Evolutionary conservation across 2,329 filamentous ascomycete species (phyloP), one percentile per base, ranked within the genome.

Genomic region (Colletotrichum costaricense): DNA sequence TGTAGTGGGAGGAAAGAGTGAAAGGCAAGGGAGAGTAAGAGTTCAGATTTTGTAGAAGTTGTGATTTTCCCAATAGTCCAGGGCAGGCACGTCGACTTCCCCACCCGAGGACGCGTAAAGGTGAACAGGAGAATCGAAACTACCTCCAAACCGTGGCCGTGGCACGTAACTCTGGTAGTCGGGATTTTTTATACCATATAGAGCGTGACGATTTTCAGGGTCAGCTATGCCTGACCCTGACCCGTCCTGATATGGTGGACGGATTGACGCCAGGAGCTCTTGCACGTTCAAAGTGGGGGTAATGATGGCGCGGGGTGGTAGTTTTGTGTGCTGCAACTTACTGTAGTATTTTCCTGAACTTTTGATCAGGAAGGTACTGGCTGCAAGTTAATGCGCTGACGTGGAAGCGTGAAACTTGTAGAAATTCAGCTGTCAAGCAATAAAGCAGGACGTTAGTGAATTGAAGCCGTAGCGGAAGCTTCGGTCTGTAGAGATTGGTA

Each of bases 301-400:
- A 28, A 6, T 46, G 28, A 7, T 16, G 9, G 26, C 28, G 22
- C 19, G 28, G 33, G 38, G 46, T 42, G 58, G 42, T 49, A 54
- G 57, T 52, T 63, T 72, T 70, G 28, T 62, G 24, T 24, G 24
- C 35, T 58, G 42, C n/a, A 60, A 60, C 60, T 73, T 71, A 73
- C 71, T 60, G 57, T 38, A 24, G 35, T 5, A 52, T 66, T 71
- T 69, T 63, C 56, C 56, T 49, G 28, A 52, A 49, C 57, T 73
- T 59, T 66, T 26, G n/a, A 64, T 54, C 49, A 57, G 67, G 46
- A 70, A 66, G 38, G 67, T 49, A 38, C 30, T 8, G 69, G 71
- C 59, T 69, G 49, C 5, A 16, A 56, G 56, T 35, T 19, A 35
- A 42, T 35, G 33, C 35, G 22, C 35, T 8, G 24, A 58, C 8